Evolutionary conservation across 1,284 basidiomycete genomes (phyloP).

Genomic region (Melampsora americana): DNA sequence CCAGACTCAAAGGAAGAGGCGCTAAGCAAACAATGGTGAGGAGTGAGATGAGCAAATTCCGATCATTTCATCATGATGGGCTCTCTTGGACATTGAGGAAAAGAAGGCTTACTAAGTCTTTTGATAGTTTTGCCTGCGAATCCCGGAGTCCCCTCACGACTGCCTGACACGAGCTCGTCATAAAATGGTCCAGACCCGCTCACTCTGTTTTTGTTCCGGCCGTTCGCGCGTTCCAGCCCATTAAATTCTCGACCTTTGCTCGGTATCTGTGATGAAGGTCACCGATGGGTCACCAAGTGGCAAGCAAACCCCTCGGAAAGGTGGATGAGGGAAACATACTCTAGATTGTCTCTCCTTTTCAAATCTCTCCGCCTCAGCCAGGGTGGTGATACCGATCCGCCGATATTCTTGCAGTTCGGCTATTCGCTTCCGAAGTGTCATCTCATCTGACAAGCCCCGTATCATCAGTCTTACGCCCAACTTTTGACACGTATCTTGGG

Average conservation of each 20-base stretch:
- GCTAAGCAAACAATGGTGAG: slow-evolving; percentile 17
- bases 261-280: slow-evolving; percentile 40
- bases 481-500: background rate
- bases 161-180: background rate
- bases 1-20: slow-evolving; percentile 47
- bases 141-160: slow-evolving; percentile 38
- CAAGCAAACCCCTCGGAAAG: slow-evolving; percentile 56
- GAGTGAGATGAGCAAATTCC: slow-evolving; percentile 58
- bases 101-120: slow-evolving; percentile 16
- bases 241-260: slow-evolving; percentile 21
- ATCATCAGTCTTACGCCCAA: background rate
- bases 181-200: slow-evolving; percentile 29
- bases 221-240: slow-evolving; percentile 49
- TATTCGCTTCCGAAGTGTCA: slow-evolving; percentile 76
- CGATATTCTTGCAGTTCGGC: slow-evolving; percentile 84
- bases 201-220: slow-evolving; percentile 49
- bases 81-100: slow-evolving; percentile 45
- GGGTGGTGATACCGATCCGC: slow-evolving; percentile 72
- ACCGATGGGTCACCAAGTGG: slow-evolving; percentile 48
- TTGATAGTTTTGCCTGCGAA: slow-evolving; percentile 43
- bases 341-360: slow-evolving; percentile 70
- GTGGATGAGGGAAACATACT: slow-evolving; percentile 57
- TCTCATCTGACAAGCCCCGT: slow-evolving; percentile 65
- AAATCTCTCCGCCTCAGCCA: slow-evolving; percentile 83
- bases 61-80: slow-evolving; percentile 76